Base-by-base conservation (phyloP, 257 asterid genomes). In the Galeopsis tetrahit region DNA sequence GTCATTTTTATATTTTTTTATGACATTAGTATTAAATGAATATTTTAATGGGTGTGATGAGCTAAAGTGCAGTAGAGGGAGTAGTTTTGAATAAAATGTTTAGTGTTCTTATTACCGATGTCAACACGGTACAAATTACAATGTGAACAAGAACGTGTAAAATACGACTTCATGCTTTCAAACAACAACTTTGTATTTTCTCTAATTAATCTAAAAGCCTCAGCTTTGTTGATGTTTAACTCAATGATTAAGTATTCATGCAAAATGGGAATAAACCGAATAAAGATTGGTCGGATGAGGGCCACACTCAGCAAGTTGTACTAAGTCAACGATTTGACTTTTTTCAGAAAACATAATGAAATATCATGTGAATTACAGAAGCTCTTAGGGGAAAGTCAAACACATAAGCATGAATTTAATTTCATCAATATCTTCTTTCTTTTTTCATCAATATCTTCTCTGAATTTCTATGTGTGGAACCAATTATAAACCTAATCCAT, bases 181-280 rank as follows among this genome's bases (percentile, higher is more conserved):
- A 6, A 33, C 66, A 66, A 52, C 39, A 66, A 21, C 2, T 15
- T 63, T 28, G 10, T 63, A n/a, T 34, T 57, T 31, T 58, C 38
- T 11, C 48, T 32, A 4, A 31, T 33, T 11, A 70, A 64, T 56
- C 74, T 72, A 10, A 44, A 49, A 62, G n/a, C 34, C 35, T 15
- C 34, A 62, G 9, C 21, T 46, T 42, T 32, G 36, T 39, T 61
- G 10, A 63, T 55, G 62, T 42, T 56, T 15, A 78, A 75, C 82
- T 75, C 81, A 67, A 78, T 52, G 28, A 66, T 57, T 61, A 81
- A 70, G 68, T 78, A 72, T 62, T 63, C 35, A 4, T 42, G 70
- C 78, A 67, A 74, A 48, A 56, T 36, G 49, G 58, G 34, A 32
- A 62, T 61, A 65, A 34, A 48, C 53, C 69, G 66, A 77, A 46